phyloP scores from a whole-genome alignment of 768 basidiomycete species.

The Leccinum disarticulatum region DNA sequence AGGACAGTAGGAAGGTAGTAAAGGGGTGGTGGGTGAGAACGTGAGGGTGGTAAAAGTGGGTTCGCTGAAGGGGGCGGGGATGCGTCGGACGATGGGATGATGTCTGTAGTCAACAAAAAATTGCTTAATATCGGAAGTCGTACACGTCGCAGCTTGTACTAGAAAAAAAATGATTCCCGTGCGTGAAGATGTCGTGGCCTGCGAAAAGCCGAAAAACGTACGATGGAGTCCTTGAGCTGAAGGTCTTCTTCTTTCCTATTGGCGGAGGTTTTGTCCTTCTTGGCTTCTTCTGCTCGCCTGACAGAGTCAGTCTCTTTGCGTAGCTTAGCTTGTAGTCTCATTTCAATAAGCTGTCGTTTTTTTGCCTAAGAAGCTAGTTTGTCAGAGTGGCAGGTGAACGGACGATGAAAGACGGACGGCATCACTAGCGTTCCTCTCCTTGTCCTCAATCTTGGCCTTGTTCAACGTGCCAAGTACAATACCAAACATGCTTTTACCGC shows the following conservation, averaged over 20 bases:
- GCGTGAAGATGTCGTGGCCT: background rate
- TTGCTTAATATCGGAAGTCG: constrained; percentile 72
- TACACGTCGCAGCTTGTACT: constrained; percentile 75
- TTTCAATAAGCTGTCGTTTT: constrained; percentile 80
- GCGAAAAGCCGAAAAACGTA: constrained; percentile 37
- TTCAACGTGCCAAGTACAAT: constrained; percentile 79
- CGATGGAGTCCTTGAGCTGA: constrained; percentile 78
- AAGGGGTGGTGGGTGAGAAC: constrained; percentile 72
- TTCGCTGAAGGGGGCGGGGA: constrained; percentile 30
- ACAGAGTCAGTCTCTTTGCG: constrained; percentile 85
- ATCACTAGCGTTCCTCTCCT: constrained; percentile 81
- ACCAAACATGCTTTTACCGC: constrained; percentile 88
- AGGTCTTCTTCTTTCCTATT: constrained; percentile 82
- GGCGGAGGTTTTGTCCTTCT: constrained; percentile 75
- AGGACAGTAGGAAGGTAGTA: constrained; percentile 76
- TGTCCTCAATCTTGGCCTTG: constrained; percentile 86
- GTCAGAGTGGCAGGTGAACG: constrained; percentile 9
- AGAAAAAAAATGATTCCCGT: background rate
- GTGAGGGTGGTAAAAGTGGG: constrained; percentile 48
- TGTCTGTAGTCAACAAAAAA: constrained; percentile 75
- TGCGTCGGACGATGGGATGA: constrained; percentile 44
- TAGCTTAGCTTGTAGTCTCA: constrained; percentile 82
- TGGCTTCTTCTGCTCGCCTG: constrained; percentile 81
- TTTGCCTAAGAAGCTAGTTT: constrained; percentile 55
- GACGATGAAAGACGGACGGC: constrained; percentile 49